Conservation (phyloP, 768 basidiomycete genomes). For the Boletales sp. region DNA sequence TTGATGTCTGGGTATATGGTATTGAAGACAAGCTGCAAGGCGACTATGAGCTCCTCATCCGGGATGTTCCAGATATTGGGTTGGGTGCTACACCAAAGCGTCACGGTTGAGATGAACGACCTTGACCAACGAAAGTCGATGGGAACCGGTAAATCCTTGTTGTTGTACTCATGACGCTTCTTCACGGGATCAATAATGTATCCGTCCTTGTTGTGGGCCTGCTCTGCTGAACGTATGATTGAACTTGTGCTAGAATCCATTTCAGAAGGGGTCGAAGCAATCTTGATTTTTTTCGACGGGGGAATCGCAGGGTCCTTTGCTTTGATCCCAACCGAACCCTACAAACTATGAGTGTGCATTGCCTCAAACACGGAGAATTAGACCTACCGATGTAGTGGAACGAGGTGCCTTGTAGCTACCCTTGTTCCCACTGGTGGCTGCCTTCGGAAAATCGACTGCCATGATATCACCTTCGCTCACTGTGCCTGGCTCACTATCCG, state of each 20-base stretch:
- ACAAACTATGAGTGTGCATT: neutral
- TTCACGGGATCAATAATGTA: neutral
- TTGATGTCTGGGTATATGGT: neutral
- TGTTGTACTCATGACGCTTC: neutral
- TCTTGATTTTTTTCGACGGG: neutral
- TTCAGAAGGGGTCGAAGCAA: neutral
- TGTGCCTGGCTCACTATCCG: neutral
- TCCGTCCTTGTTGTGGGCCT: neutral
- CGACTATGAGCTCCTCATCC: neutral
- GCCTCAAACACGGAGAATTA: neutral
- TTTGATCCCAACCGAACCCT: neutral
- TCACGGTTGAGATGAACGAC: neutral
- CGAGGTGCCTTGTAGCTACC: neutral
- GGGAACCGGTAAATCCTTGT: neutral
- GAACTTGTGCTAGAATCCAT: neutral
- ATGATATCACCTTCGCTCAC: neutral
- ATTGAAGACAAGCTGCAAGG: constrained; percentile 2
- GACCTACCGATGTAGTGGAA: neutral
- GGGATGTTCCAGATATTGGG: constrained; percentile 4
- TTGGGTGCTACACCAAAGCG: constrained; percentile 8
- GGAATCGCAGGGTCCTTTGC: neutral
- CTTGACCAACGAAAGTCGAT: neutral
- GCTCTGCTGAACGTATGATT: neutral
- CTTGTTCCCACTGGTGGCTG: neutral
- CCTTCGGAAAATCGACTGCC: neutral